A percentile compares a stretch with the other conserved stretches of the same genome.
phyloP scores from a whole-genome alignment of 2,329 filamentous ascomycete species.

The Thyridium curvatum region DNA sequence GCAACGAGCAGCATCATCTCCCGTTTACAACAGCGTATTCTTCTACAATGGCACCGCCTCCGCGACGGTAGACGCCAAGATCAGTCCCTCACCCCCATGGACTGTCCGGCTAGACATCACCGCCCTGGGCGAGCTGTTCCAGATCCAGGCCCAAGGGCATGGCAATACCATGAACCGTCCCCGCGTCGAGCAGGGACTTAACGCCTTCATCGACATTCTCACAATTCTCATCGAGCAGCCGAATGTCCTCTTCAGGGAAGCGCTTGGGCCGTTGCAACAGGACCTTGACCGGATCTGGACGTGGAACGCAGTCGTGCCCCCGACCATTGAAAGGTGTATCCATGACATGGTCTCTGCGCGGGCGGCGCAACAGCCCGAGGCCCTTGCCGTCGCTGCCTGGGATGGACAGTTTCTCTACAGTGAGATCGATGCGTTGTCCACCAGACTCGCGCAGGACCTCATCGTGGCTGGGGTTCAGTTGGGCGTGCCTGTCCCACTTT shows the following conservation, averaged over 20 bases:
- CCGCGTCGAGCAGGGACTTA: neutral
- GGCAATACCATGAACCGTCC: conserved; percentile 1
- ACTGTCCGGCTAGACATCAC: too few species aligned
- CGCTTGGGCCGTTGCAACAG: conserved; percentile 14
- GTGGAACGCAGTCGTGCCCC: conserved; percentile 37
- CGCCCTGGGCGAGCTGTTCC: too few species aligned
- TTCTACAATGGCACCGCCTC: too few species aligned
- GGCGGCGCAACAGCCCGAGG: conserved; percentile 26
- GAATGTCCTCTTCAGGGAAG: conserved; percentile 16
- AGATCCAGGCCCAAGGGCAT: too few species aligned
- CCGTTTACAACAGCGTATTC: too few species aligned
- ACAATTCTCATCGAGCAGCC: conserved; percentile 6
- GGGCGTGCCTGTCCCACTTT: conserved; percentile 34
- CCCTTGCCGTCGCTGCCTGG: conserved; percentile 41
- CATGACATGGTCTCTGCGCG: conserved; percentile 38
- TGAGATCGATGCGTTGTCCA: conserved; percentile 35
- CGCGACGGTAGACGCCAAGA: too few species aligned
- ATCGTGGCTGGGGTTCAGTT: conserved; percentile 24
- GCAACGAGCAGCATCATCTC: too few species aligned
- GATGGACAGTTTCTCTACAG: conserved; percentile 40
- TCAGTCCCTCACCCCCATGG: too few species aligned
- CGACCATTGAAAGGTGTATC: conserved; percentile 33
- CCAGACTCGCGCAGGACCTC: conserved; percentile 32
- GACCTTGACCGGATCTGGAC: conserved; percentile 38
- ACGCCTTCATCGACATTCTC: neutral